phyloP scores from a whole-genome alignment of 2,329 filamentous ascomycete genomes.

The Dactylellina leptospora region DNA sequence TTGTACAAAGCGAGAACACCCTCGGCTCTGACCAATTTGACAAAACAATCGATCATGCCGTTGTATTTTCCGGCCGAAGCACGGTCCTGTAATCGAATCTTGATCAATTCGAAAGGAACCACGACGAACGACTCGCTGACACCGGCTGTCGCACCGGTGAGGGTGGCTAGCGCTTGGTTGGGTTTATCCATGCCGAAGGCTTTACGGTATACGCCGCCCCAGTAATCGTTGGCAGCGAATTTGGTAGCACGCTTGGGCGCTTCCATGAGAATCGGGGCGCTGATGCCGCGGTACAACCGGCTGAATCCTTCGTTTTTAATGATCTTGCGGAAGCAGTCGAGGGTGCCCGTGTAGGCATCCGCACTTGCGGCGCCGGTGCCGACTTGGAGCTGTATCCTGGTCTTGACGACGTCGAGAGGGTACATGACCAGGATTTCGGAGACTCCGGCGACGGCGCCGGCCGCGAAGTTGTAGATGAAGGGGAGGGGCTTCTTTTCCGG shows the following conservation, averaged over 20 bases:
- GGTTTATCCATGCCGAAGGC: slow-evolving; percentile 85
- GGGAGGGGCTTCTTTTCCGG: slow-evolving; percentile 79
- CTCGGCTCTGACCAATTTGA: slow-evolving; percentile 83
- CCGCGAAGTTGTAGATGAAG: slow-evolving; percentile 93
- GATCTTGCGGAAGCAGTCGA: slow-evolving; percentile 98
- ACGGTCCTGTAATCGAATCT: slow-evolving; percentile 96
- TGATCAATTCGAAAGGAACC: slow-evolving; percentile 97
- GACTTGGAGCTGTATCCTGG: slow-evolving; percentile 90
- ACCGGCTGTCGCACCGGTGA: slow-evolving; percentile 93
- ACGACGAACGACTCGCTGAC: slow-evolving; percentile 97
- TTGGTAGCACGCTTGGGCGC: slow-evolving; percentile 96
- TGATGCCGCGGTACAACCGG: slow-evolving; percentile 93
- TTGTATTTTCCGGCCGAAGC: slow-evolving; percentile 88
- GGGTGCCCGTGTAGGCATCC: slow-evolving; percentile 93
- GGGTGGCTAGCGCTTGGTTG: slow-evolving; percentile 84
- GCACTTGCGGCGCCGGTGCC: slow-evolving; percentile 71
- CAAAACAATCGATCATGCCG: slow-evolving; percentile 80
- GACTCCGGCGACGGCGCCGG: slow-evolving; percentile 95
- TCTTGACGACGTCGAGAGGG: slow-evolving; percentile 98
- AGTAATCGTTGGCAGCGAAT: slow-evolving; percentile 98
- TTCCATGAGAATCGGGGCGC: slow-evolving; percentile 96
- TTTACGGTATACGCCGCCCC: slow-evolving; percentile 92
- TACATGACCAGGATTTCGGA: slow-evolving; percentile 83
- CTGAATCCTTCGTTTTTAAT: slow-evolving; percentile 92
- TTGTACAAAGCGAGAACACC: slow-evolving; percentile 92